These are phyloP conservation scores for Ganoderma leucocontextum DNA, from an alignment of 1,284 basidiomycete genomes.

Conservation along the genomic window DNA sequence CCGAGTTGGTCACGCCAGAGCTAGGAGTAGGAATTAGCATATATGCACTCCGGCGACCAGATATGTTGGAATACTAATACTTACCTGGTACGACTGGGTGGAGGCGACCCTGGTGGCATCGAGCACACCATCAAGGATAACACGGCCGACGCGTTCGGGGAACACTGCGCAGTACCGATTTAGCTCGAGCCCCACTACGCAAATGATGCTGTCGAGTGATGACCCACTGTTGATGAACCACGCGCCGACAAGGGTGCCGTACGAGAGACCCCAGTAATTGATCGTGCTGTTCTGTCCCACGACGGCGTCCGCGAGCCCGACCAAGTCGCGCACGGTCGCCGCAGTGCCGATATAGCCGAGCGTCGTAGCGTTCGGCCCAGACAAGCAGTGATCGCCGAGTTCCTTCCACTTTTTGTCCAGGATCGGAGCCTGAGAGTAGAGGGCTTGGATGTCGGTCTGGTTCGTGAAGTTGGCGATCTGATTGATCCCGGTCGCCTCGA, in stretches of 20 bases:
- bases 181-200: not conserved
- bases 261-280: slow-evolving; percentile 30
- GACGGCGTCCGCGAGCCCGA: slow-evolving; percentile 30
- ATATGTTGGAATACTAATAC: not conserved
- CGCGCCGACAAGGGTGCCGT: slow-evolving; percentile 29
- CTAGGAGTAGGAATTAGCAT: not conserved
- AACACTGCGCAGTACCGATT: slow-evolving; percentile 15
- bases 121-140: slow-evolving; percentile 30
- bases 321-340: slow-evolving; percentile 32
- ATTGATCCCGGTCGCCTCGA: slow-evolving; percentile 21
- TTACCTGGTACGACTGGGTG: slow-evolving; percentile 20
- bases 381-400: slow-evolving; percentile 24
- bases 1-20: slow-evolving; percentile 23
- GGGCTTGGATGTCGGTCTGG: slow-evolving; percentile 22
- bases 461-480: slow-evolving; percentile 27
- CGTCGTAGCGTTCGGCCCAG: slow-evolving; percentile 20
- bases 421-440: slow-evolving; percentile 21
- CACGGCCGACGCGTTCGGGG: slow-evolving; percentile 29
- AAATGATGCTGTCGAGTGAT: not conserved
- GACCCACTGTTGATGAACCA: slow-evolving; percentile 31
- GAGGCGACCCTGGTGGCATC: slow-evolving; percentile 24
- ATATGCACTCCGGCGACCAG: not conserved
- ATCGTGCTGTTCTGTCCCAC: slow-evolving; percentile 24
- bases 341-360: slow-evolving; percentile 31
- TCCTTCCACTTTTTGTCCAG: slow-evolving; percentile 23